Conservation (phyloP, 192 early-diverging fungal species). For the Radiomyces spectabilis region DNA sequence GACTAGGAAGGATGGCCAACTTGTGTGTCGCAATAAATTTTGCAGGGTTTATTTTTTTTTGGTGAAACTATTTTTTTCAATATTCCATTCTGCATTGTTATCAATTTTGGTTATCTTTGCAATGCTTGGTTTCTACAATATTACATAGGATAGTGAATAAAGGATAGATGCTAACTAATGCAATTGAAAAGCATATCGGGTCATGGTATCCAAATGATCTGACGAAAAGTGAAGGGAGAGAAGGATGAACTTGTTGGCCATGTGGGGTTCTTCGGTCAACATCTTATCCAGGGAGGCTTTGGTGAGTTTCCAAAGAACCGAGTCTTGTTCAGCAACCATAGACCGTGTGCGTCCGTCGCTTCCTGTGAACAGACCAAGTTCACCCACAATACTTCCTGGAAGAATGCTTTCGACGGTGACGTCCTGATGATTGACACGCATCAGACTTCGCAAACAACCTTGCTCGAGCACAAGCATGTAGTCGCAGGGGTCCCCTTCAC, state of each 20-base stretch:
- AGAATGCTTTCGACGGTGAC: conserved; percentile 71
- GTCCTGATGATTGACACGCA: background rate
- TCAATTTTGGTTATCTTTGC: no score
- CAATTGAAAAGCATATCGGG: conserved; percentile 30
- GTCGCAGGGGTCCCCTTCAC: conserved; percentile 43
- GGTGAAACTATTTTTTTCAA: no score
- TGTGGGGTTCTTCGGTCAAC: conserved; percentile 55
- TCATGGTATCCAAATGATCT: conserved; percentile 41
- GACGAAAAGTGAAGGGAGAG: conserved; percentile 70
- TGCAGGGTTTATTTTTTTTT: no score
- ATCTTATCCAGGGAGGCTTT: conserved; percentile 58
- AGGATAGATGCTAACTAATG: conserved; percentile 4
- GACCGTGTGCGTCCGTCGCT: conserved; percentile 30
- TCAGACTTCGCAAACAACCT: conserved; percentile 49
- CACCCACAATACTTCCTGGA: conserved; percentile 88
- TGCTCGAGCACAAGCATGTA: conserved; percentile 73
- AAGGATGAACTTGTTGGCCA: conserved; percentile 70
- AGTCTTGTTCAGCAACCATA: conserved; percentile 55
- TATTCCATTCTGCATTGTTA: no score
- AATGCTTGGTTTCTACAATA: no score
- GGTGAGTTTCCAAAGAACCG: conserved; percentile 71
- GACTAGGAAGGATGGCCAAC: no score
- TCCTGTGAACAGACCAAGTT: conserved; percentile 71
- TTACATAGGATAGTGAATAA: background rate
- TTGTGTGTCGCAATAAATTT: no score